Base-by-base conservation (phyloP, 371 early-diverging fungal species). In the Dichotomocladium elegans region DNA sequence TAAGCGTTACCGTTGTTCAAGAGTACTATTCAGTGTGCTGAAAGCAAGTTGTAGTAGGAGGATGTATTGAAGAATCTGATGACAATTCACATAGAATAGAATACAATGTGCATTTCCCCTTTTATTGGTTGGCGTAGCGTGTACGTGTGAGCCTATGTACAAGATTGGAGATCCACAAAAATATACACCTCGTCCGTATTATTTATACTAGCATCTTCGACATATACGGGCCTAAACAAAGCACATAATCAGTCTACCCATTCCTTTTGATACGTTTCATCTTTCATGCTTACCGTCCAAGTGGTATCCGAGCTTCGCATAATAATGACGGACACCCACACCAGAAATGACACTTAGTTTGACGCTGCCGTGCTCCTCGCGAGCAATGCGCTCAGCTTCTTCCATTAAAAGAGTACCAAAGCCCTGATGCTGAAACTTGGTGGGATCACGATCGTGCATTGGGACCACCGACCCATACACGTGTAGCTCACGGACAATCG, bases 401-500 rank as follows among this genome's bases (percentile, higher is more conserved):
- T 95, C 96, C 94, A 99, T 99, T 55, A 99, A 71, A 63, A 99
- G 65, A 1, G 96, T 94, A 51, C 99, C 99, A 66, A 91, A 99
- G 3, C 99, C 99, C 75, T 99, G 98, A 74, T 99, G 99, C 80
- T 99, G 99, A 86, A 98, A 99, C 70, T 96, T 96, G 5, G 87
- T 92, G 12, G 95, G 96, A 60, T 99, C 97, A 41, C 98, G 83
- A 55, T 87, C 91, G 54, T 96, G 95, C 64, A 99, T 87, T 3
- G 98, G 98, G 15, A 99, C 99, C 0, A 94, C 99, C 25, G 87
- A 90, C 3, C 99, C 99, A 70, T 99, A 99, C 10, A 99, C 99
- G 64, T 99, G 99, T 51, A 99, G 70, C 75, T 99, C 99, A 41
- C 99, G 83, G 19, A 99, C 98, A 57, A 99, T 91, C 14, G 95